Conservation (phyloP, 345 rosid genomes). For the Eucalyptus tenuipes region DNA sequence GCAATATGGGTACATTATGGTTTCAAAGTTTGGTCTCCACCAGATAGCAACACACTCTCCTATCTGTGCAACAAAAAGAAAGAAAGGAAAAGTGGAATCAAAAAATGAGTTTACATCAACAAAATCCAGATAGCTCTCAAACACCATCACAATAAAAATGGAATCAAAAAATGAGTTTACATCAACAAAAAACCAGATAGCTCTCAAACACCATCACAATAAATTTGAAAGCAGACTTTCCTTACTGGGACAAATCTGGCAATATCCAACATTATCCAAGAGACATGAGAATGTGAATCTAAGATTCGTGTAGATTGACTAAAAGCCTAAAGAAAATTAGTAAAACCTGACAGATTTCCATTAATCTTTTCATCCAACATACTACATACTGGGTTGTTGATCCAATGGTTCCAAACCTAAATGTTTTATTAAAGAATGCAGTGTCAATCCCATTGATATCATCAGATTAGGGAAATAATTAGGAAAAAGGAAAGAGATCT, state of each 20-base stretch:
- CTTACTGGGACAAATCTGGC: background rate
- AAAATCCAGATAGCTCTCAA: background rate
- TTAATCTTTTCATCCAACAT: background rate
- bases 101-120: background rate
- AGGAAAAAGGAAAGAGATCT: background rate
- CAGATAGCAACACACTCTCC: conserved; percentile 94
- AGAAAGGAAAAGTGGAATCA: background rate
- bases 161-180: background rate
- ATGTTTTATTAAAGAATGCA: background rate
- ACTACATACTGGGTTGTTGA: background rate
- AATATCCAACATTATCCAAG: background rate
- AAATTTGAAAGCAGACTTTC: background rate
- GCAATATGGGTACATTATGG: conserved; percentile 94
- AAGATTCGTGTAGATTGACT: background rate
- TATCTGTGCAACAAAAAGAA: conserved; percentile 27
- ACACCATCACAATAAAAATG: background rate
- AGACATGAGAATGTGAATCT: background rate
- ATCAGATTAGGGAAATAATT: background rate
- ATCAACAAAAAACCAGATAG: background rate
- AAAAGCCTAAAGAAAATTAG: background rate
- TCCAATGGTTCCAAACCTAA: background rate
- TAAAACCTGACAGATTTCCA: background rate
- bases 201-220: background rate
- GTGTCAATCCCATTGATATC: background rate
- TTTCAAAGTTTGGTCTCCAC: conserved; percentile 99